Base-by-base conservation (phyloP, 352 stramenopile genomes). In the Salisapilia sapeloensis region DNA sequence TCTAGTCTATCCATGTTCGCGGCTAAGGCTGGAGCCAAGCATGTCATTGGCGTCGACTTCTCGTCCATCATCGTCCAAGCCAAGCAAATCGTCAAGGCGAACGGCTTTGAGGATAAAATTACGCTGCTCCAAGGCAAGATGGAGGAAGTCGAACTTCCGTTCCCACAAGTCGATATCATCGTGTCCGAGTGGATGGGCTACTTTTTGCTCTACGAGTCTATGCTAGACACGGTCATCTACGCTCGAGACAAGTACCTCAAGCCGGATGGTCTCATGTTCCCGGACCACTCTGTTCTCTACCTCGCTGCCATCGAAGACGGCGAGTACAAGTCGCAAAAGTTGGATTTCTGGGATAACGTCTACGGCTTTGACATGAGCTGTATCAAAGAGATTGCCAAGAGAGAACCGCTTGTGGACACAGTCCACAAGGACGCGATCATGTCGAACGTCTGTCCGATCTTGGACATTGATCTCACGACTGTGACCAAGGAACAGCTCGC, bases 121-220 rank as follows among this genome's bases (percentile, higher is more conserved):
- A 96, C 85, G 24, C 47, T 99, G 9, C 90, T 98, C 20, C 66
- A 96, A 44, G 84, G 85, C 35, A 97, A 97, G 44, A 79, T 96
- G 39, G 82, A 91, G 45, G 80, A 93, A 40, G 60, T 93, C 13
- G 67, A 86, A 30, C 58, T 98, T 3, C 92, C 92, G 1, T 82
- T 97, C 21, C 54, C 82, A 24, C 67, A 93, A 24, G 85, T 98
- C 12, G 92, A 98, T 60, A 96, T 98, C 38, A 97, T 98, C 51
- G 92, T 98, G 30, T 96, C 79, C n/a, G 92, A 98, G 60, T 98
- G 93, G 92, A 98, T 98, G 91, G 92, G 92, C 33, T 98, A 98
- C 59, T 97, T 96, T 48, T 49, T 97, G 15, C 56, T 97, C 3
- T 98, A 97, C 53, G 92, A 98, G 60, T 96, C 78, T 28, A 98